phyloP scores from a whole-genome alignment of 2,329 filamentous ascomycete genomes.

The Hymenoscyphus fraxineus region DNA sequence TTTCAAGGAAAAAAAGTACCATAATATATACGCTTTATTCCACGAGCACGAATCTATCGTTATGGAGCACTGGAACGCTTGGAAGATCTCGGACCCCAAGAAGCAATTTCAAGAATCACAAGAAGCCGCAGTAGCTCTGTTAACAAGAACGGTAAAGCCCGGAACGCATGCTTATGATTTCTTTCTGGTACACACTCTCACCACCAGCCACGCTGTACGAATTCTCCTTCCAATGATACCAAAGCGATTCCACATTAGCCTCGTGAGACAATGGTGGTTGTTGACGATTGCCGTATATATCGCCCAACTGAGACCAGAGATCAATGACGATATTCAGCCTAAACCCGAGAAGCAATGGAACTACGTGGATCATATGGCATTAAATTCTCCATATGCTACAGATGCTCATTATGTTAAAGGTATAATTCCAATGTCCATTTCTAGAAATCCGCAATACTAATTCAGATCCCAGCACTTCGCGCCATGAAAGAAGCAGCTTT shows the following conservation, averaged over 20 bases:
- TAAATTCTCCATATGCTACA: slow-evolving; percentile 62
- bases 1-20: slow-evolving; percentile 52
- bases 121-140: slow-evolving; percentile 55
- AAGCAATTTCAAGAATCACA: slow-evolving; percentile 72
- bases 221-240: slow-evolving; percentile 78
- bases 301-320: slow-evolving; percentile 65
- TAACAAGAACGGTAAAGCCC: slow-evolving; percentile 56
- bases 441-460: not conserved
- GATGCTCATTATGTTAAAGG: slow-evolving; percentile 87
- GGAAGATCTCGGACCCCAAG: slow-evolving; percentile 67
- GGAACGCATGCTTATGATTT: slow-evolving; percentile 72
- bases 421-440: slow-evolving; percentile 35
- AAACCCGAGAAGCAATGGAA: slow-evolving; percentile 61
- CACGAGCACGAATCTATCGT: slow-evolving; percentile 64
- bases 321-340: slow-evolving; percentile 64
- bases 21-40: slow-evolving; percentile 66
- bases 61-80: slow-evolving; percentile 88
- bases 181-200: slow-evolving; percentile 77
- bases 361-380: slow-evolving; percentile 67
- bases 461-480: slow-evolving; percentile 52
- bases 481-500: slow-evolving; percentile 70
- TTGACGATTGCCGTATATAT: slow-evolving; percentile 76
- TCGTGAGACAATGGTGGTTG: slow-evolving; percentile 89
- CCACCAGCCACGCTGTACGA: slow-evolving; percentile 83
- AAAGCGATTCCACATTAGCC: slow-evolving; percentile 62